Conservation (phyloP, 106 monocot species). For the Allium cepa region DNA sequence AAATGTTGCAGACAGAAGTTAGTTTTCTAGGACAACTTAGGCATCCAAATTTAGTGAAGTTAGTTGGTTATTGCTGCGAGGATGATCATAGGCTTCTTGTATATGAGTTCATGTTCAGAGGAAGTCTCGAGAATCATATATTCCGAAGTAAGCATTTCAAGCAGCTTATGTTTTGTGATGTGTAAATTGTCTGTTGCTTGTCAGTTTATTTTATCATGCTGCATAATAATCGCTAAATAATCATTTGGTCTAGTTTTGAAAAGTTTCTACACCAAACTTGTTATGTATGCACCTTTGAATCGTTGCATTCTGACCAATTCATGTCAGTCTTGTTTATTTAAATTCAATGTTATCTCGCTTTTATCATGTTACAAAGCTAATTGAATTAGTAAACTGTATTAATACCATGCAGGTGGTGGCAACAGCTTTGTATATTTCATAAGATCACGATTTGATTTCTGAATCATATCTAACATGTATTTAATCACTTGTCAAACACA, state of each 20-base stretch:
- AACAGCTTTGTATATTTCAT: not conserved
- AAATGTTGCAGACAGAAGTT: conserved; percentile 70
- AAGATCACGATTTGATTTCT: not conserved
- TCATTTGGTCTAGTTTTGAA: no score
- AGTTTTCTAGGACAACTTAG: conserved; percentile 88
- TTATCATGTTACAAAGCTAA: no score
- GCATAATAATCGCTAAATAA: no score
- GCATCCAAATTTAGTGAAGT: conserved; percentile 92
- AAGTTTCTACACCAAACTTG: no score
- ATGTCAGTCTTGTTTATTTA: no score
- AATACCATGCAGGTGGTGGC: no score
- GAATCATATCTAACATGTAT: not conserved
- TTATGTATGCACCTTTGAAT: no score
- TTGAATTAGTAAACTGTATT: no score
- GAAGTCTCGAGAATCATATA: conserved; percentile 90
- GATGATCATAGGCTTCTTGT: conserved; percentile 94
- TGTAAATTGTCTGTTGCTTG: no score
- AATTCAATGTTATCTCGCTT: no score
- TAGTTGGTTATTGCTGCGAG: conserved; percentile 92
- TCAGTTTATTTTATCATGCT: no score
- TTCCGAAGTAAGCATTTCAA: conserved; percentile 61
- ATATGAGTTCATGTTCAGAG: conserved; percentile 93
- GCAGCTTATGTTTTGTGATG: not conserved
- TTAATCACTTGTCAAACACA: conserved; percentile 11
- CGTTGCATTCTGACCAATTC: no score